Base-by-base conservation (phyloP, 2,329 filamentous ascomycete species). In the Botrytis porri region DNA sequence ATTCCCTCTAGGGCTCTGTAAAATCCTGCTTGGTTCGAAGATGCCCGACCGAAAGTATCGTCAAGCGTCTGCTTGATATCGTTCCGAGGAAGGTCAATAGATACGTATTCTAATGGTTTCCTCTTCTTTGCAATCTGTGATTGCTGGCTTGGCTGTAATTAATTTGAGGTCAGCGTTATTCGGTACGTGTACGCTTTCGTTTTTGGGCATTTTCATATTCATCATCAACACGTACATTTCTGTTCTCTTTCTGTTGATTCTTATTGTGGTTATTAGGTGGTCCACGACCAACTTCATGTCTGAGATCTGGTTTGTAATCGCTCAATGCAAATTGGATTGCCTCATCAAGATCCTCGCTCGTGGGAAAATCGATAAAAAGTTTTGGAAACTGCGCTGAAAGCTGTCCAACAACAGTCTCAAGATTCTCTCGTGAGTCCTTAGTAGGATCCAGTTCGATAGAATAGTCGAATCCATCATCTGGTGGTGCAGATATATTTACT, bases 401-500 rank as follows among this genome's bases (percentile, higher is more conserved):
- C 75, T 90, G 86, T 4, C 83, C 87, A 72, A 98, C 86, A 9
- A 95, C 87, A 0, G 86, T 93, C 81, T 98, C 95, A 18, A 99
- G 87, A 77, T 99, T 99, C 71, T 90, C 86, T 8, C 95, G 89
- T 64, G 94, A 98, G n/a, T 89, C 89, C 1, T 87, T 86, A 5
- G 89, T 85, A 10, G 94, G 91, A 78, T 98, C 91, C 0, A 99
- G 88, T 77, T 97, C 88, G 79, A 99, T 97, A 61, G 97, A 85
- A 5, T 89, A 84, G 79, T 98, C 93, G 78, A 99, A 99, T 10
- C 87, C 87, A 75, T 90, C 86, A 80, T 99, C 96, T 0, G 96
- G 95, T n/a, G 84, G 82, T 12, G 83, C 83, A 29, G 89, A 86
- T 0, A 86, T 84, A 76, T 95, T 88, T 73, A 94, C 86, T 32